Percentiles rank a stretch among this genome's conserved stretches.
phyloP scores from a whole-genome alignment of 2,329 filamentous ascomycete species.

The Colletotrichum phormii region DNA sequence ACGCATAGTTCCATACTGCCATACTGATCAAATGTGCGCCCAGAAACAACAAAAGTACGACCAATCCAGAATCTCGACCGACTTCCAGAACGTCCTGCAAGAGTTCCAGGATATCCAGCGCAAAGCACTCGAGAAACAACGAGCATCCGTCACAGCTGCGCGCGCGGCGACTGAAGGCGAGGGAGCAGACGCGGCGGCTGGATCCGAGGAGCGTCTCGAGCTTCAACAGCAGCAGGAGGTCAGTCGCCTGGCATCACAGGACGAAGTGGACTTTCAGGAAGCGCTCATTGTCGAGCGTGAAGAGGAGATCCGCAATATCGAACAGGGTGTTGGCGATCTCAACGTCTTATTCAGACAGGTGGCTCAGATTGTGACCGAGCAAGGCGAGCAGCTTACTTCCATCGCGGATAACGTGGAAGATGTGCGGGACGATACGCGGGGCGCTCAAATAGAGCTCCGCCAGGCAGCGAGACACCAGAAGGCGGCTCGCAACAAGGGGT shows the following conservation, averaged over 20 bases:
- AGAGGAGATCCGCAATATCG: constrained; percentile 96
- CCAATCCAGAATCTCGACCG: constrained; percentile 92
- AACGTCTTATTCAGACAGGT: constrained; percentile 98
- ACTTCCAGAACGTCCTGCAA: constrained; percentile 88
- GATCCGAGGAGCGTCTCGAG: constrained; percentile 48
- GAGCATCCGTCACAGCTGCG: constrained; percentile 85
- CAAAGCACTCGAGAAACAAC: constrained; percentile 90
- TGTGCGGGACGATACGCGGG: constrained; percentile 82
- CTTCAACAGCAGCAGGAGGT: constrained; percentile 79
- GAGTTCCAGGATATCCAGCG: constrained; percentile 96
- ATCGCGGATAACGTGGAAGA: constrained; percentile 91
- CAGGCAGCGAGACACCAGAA: constrained; percentile 93
- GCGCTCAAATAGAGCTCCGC: constrained; percentile 86
- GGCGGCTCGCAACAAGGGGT: constrained; percentile 93
- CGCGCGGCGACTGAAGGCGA: constrained; percentile 78
- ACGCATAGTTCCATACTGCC: not conserved
- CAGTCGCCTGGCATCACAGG: constrained; percentile 85
- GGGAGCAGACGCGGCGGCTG: constrained; percentile 41
- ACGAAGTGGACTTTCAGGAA: constrained; percentile 98
- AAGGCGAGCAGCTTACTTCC: constrained; percentile 88
- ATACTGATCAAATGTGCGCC: not conserved
- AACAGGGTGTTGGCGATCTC: constrained; percentile 93
- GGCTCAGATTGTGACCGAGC: constrained; percentile 95
- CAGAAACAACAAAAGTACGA: constrained; percentile 96
- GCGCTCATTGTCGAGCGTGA: constrained; percentile 95